These are phyloP conservation scores for Ceratocystis harringtonii DNA, from an alignment of 2,329 filamentous ascomycete species.

Conservation along the genomic window DNA sequence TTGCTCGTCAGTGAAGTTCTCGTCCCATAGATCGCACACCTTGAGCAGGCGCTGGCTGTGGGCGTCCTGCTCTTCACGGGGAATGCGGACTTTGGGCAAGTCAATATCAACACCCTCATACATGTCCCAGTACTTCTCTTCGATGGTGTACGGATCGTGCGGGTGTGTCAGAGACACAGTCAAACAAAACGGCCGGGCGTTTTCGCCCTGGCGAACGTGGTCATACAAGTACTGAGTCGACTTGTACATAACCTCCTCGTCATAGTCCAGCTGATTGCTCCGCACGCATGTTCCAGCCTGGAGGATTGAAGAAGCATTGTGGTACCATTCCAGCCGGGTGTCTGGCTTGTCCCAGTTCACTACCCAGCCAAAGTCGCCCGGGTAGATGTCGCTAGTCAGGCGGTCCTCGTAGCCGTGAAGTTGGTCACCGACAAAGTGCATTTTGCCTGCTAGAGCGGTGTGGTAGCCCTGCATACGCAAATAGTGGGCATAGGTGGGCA, in stretches of 20 bases:
- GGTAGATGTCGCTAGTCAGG: slow-evolving; percentile 90
- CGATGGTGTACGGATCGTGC: slow-evolving; percentile 90
- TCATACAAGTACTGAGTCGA: slow-evolving; percentile 83
- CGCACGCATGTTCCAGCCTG: slow-evolving; percentile 79
- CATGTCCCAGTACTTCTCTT: slow-evolving; percentile 81
- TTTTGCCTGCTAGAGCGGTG: slow-evolving; percentile 83
- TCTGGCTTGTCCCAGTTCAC: slow-evolving; percentile 92
- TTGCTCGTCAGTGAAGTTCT: slow-evolving; percentile 70
- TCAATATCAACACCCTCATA: slow-evolving; percentile 83
- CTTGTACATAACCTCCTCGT: slow-evolving; percentile 90
- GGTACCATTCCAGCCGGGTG: slow-evolving; percentile 80
- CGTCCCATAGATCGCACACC: slow-evolving; percentile 74
- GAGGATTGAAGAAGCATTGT: slow-evolving; percentile 86
- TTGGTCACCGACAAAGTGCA: slow-evolving; percentile 95
- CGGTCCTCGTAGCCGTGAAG: slow-evolving; percentile 86
- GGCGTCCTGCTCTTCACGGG: slow-evolving; percentile 66
- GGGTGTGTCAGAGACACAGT: slow-evolving; percentile 88
- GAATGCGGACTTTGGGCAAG: slow-evolving; percentile 61
- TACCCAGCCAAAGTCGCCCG: slow-evolving; percentile 84
- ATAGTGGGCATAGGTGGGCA: slow-evolving; percentile 87
- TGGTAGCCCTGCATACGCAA: slow-evolving; percentile 73
- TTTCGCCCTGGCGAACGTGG: slow-evolving; percentile 64
- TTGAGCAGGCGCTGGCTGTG: slow-evolving; percentile 78
- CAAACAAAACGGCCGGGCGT: slow-evolving; percentile 65
- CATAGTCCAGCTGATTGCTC: slow-evolving; percentile 90